A percentile compares a stretch with the other conserved stretches of the same genome.
Conservation (phyloP, 1,284 basidiomycete species). For the Xerocomus nothofagi region DNA sequence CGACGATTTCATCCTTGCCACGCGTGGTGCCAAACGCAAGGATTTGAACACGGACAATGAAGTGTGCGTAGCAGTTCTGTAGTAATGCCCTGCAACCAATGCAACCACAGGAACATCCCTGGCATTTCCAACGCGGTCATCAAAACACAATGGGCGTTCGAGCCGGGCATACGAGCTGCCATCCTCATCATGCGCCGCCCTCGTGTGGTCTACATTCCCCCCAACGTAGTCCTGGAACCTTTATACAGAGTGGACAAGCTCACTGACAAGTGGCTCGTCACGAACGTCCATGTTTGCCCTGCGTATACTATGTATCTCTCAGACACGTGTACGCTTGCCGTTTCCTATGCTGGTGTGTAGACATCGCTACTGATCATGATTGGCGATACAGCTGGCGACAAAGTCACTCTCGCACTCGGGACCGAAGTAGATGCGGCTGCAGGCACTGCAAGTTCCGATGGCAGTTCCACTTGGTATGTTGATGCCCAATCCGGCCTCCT, state of each 20-base stretch:
- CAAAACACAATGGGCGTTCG: conserved; percentile 23
- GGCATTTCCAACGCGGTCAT: conserved; percentile 11
- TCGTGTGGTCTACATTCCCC: conserved; percentile 20
- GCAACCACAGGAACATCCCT: conserved; percentile 7
- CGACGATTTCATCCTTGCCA: conserved; percentile 23
- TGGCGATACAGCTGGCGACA: conserved; percentile 14
- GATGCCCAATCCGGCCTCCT: conserved; percentile 20
- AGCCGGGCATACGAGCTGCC: conserved; percentile 18
- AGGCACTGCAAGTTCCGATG: not conserved
- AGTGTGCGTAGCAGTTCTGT: conserved; percentile 11
- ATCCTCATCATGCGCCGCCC: conserved; percentile 25
- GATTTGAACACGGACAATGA: conserved; percentile 6
- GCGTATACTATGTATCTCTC: conserved; percentile 32
- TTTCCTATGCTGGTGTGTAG: not conserved
- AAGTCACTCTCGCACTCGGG: conserved; percentile 13
- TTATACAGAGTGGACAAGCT: conserved; percentile 24
- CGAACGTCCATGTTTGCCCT: conserved; percentile 17
- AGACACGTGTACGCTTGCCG: conserved; percentile 21
- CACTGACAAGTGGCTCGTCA: conserved; percentile 23
- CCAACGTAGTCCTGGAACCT: conserved; percentile 12
- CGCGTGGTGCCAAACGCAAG: conserved; percentile 10
- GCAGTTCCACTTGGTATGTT: conserved; percentile 13
- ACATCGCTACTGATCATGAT: conserved; percentile 3
- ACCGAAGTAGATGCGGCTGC: not conserved
- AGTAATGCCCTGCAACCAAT: not conserved